Evolutionary conservation across 2,329 filamentous ascomycete genomes (phyloP).

Genomic region (Venturia pyrina): DNA sequence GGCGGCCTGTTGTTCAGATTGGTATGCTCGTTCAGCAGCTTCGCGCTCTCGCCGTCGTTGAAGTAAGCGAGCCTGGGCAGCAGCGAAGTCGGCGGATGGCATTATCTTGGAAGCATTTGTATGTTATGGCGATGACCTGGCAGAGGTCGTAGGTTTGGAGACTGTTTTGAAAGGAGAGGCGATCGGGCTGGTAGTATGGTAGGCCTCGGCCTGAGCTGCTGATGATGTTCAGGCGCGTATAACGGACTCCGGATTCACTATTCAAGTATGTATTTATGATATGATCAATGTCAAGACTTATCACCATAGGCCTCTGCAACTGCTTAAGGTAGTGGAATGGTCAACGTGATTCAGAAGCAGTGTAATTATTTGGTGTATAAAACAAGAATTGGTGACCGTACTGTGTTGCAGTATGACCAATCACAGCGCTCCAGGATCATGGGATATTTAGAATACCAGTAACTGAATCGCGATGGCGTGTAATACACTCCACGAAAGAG

Average conservation of each 20-base stretch:
- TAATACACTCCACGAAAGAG: no score
- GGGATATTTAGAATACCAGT: no score
- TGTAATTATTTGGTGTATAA: no score
- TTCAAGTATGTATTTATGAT: no score
- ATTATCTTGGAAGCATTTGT: conserved; percentile 25
- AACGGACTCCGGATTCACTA: not conserved
- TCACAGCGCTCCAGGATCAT: not conserved
- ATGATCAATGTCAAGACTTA: no score
- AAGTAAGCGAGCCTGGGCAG: conserved; percentile 78
- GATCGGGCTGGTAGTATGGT: not conserved
- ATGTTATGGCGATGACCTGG: not conserved
- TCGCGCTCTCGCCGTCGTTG: conserved; percentile 71
- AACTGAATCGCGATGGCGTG: no score
- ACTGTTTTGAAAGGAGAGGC: not conserved
- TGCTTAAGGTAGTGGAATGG: no score
- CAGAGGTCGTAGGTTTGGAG: not conserved
- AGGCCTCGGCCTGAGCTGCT: not conserved
- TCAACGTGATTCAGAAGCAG: no score
- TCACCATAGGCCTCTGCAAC: no score
- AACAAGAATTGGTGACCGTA: no score
- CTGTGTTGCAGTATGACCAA: not conserved
- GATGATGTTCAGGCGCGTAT: not conserved
- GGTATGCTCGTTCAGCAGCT: conserved; percentile 49
- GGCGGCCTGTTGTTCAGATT: conserved; percentile 27
- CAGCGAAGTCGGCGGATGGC: conserved; percentile 64